Evolutionary conservation across 768 basidiomycete genomes (phyloP), one percentile per base, ranked within the genome.

Genomic region (Boletus subparvulus): DNA sequence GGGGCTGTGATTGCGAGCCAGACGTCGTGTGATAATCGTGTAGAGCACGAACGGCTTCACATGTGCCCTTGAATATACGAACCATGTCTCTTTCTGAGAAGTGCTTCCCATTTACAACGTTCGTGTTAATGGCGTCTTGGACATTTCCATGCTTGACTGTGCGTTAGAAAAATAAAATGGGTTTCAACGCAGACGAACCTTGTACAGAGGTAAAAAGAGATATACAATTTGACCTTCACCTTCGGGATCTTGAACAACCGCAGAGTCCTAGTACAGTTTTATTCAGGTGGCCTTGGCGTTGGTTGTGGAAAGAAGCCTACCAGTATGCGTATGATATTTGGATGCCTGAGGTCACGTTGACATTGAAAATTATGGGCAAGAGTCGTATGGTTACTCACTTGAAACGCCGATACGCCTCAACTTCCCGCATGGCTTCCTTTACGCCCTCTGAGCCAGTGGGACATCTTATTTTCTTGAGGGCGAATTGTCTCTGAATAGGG

Each of bases 141-240:
- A 99, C 80, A 66, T 98, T 98, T 30, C 93, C 96, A 51, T 88
- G 81, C 91, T 93, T 61, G 59, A 42, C n/a, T 52, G 16, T 14
- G 45, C 10, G n/a, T 58, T 30, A 61, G 39, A 56, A 41, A 46
- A 35, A 24, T 13, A 37, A 32, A 4, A 3, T 8, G 24, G 16
- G 6, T 19, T 35, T 13, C 30, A 28, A 40, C 32, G 47, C 24
- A 43, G n/a, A 65, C 75, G 37, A 44, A 88, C 92, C 79, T 92
- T 88, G 77, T 94, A 98, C 35, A 93, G 78, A 0, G 97, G 97
- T 6, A 98, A 78, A 79, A 99, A 98, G 52, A 98, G 85, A 71
- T 97, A 98, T 32, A 97, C 93, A 55, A 98, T 90, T 72, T 96
- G 90, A 12, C 93, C 94, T 47, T 94, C 94, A 14, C 92, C 94